Conservation (phyloP, 2,329 filamentous ascomycete species). For the Acephala macrosclerotiorum region DNA sequence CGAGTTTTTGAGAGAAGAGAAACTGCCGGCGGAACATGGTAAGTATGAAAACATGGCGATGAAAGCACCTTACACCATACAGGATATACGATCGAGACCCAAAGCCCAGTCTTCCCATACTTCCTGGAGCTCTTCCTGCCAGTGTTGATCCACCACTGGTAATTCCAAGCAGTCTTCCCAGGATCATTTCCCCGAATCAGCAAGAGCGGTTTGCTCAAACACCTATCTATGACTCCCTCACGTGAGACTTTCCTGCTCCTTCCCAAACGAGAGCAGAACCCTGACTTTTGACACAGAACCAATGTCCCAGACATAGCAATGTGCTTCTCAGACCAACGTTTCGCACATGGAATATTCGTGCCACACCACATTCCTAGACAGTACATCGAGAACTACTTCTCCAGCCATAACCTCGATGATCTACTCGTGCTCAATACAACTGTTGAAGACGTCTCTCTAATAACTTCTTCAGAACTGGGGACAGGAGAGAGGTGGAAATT, state of each 20-base stretch:
- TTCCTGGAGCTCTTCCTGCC: constrained; percentile 53
- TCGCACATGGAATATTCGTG: constrained; percentile 62
- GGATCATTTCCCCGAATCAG: constrained; percentile 47
- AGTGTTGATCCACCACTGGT: constrained; percentile 55
- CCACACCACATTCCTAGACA: constrained; percentile 62
- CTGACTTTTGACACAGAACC: constrained; percentile 47
- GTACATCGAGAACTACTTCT: constrained; percentile 64
- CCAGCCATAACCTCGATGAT: constrained; percentile 54
- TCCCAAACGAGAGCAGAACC: neutral
- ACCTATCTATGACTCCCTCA: constrained; percentile 59
- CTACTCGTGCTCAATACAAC: constrained; percentile 58
- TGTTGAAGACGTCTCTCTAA: constrained; percentile 55
- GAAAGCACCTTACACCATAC: constrained; percentile 50
- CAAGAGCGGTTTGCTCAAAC: constrained; percentile 57
- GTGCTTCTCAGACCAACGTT: constrained; percentile 60
- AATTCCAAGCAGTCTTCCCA: constrained; percentile 52
- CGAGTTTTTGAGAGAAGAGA: constrained; percentile 67
- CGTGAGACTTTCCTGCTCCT: constrained; percentile 47
- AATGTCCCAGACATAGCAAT: constrained; percentile 65
- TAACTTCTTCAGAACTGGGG: constrained; percentile 30
- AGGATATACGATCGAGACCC: constrained; percentile 61
- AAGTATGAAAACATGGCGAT: constrained; percentile 37
- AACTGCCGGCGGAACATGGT: constrained; percentile 65
- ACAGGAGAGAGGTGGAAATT: constrained; percentile 54
- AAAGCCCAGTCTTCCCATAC: constrained; percentile 43